Evolutionary conservation across 805 yeast species (phyloP).

Genomic region (Cyberlindnera sargentensis): DNA sequence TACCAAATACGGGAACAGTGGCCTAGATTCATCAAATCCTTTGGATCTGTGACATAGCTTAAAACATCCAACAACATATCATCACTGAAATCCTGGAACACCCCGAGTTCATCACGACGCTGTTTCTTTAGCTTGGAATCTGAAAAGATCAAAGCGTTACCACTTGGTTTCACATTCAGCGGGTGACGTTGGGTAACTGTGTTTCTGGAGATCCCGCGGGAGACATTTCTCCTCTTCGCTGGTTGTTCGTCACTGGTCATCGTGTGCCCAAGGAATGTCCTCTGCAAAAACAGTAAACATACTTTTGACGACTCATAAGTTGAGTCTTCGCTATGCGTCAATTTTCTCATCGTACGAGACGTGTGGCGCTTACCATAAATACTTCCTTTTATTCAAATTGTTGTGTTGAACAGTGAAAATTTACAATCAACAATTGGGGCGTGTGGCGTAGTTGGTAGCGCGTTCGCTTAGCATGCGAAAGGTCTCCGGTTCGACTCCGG

Average conservation of each 20-base stretch:
- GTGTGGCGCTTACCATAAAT: no score
- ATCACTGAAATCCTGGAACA: conserved; percentile 48
- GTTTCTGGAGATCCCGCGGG: conserved; percentile 19
- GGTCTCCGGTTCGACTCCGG: conserved; percentile 77
- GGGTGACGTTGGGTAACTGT: conserved; percentile 48
- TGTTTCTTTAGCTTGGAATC: conserved; percentile 9
- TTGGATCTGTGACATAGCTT: conserved; percentile 37
- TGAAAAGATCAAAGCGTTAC: conserved; percentile 46
- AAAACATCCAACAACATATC: conserved; percentile 53
- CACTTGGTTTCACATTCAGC: conserved; percentile 67
- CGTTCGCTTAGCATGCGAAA: conserved; percentile 75
- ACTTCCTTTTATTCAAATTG: no score
- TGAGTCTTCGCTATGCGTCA: no score
- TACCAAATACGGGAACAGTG: conserved; percentile 60
- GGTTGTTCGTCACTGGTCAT: conserved; percentile 20
- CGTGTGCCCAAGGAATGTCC: neutral
- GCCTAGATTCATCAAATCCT: conserved; percentile 44
- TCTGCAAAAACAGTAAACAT: no score
- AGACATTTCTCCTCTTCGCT: conserved; percentile 16
- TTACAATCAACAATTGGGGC: conserved; percentile 33
- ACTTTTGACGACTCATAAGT: no score
- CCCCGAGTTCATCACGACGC: conserved; percentile 35
- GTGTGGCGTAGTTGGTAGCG: conserved; percentile 82
- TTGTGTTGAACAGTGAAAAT: no score
- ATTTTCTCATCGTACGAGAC: no score